These are phyloP conservation scores for Gloeopeniophorella convolvens DNA, from an alignment of 768 basidiomycete genomes.

Conservation along the genomic window DNA sequence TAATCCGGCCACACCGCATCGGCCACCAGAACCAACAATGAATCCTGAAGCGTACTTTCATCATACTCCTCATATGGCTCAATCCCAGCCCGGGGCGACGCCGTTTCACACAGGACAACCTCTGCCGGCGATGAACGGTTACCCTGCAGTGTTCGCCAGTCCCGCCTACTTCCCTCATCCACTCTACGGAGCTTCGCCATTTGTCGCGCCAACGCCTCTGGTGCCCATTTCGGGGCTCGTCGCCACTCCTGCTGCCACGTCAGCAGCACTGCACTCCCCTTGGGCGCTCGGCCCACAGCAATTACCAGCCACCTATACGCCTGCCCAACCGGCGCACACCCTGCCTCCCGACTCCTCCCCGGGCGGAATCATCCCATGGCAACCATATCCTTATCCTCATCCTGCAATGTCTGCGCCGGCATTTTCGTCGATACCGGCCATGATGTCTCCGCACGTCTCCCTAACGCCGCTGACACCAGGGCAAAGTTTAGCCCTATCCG, in stretches of 20 bases:
- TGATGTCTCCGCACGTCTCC: background rate
- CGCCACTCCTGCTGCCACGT: conserved; percentile 8
- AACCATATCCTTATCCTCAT: background rate
- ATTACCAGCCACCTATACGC: conserved; percentile 1
- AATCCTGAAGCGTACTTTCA: too few species aligned
- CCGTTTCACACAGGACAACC: too few species aligned
- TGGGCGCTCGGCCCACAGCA: conserved; percentile 13
- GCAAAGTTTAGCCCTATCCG: background rate
- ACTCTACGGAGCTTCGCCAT: conserved; percentile 3
- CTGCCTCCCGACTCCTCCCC: background rate
- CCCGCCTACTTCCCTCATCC: conserved; percentile 5
- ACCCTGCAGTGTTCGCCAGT: background rate
- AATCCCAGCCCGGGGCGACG: too few species aligned
- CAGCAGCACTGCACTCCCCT: conserved; percentile 5
- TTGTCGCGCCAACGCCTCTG: conserved; percentile 7
- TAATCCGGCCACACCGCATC: too few species aligned
- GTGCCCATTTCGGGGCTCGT: conserved; percentile 2
- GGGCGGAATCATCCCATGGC: background rate
- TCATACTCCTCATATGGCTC: too few species aligned
- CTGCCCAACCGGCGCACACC: background rate
- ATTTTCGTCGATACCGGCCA: background rate
- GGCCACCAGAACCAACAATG: too few species aligned
- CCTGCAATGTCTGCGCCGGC: background rate
- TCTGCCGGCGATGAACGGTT: conserved; percentile 4
- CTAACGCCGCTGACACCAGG: conserved; percentile 4